Conservation (phyloP, 164 flowering plant species). For the Stephania yunnanensis region DNA sequence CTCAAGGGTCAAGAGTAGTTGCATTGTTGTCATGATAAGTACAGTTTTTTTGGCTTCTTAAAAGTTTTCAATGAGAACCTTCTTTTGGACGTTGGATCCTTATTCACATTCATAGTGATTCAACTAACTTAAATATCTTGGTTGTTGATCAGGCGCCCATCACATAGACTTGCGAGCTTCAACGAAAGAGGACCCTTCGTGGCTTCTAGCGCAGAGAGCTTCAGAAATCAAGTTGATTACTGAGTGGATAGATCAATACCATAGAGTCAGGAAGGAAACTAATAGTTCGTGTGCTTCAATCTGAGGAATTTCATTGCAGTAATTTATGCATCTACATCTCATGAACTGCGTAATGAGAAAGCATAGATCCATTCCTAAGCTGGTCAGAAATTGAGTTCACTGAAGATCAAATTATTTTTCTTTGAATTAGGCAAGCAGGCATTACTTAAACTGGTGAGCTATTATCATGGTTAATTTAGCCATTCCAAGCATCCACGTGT, state of each 20-base stretch:
- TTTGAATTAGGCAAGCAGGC: too few species aligned
- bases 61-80: background rate
- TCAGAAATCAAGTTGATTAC: constrained; percentile 52
- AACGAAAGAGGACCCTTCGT: constrained; percentile 64
- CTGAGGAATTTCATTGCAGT: background rate
- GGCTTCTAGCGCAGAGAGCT: constrained; percentile 69
- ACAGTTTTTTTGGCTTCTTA: too few species aligned
- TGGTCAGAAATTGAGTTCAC: too few species aligned
- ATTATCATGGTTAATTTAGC: too few species aligned
- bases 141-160: constrained; percentile 66
- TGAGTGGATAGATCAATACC: constrained; percentile 54
- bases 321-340: background rate
- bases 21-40: too few species aligned
- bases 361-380: too few species aligned
- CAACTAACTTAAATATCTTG: background rate
- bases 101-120: background rate
- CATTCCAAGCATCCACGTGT: too few species aligned
- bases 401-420: too few species aligned
- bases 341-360: too few species aligned
- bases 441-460: too few species aligned
- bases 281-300: background rate
- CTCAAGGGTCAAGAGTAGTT: too few species aligned
- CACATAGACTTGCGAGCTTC: constrained; percentile 79
- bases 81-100: background rate
- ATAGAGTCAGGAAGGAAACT: constrained; percentile 19